Conservation (phyloP, 2,329 filamentous ascomycete genomes). For the Blastomyces silverae region DNA sequence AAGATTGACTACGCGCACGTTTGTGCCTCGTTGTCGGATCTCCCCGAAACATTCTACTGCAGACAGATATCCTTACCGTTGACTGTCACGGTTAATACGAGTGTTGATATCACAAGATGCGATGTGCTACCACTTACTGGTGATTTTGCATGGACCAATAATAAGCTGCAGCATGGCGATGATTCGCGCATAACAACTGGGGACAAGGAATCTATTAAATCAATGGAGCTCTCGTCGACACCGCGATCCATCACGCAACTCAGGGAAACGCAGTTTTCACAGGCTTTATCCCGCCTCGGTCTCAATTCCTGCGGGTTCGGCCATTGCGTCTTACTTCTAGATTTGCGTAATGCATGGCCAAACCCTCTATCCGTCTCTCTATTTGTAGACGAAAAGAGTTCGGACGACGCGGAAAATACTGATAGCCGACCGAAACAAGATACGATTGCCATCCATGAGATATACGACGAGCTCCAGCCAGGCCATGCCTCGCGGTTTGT, state of each 20-base stretch:
- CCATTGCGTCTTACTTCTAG: slow-evolving; percentile 72
- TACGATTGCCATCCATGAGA: slow-evolving; percentile 29
- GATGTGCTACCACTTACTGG: slow-evolving; percentile 70
- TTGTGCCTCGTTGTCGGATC: slow-evolving; percentile 60
- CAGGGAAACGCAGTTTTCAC: slow-evolving; percentile 41
- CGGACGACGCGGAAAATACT: slow-evolving; percentile 13
- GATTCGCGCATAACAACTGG: background rate
- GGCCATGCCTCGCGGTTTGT: slow-evolving; percentile 65
- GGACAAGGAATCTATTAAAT: slow-evolving; percentile 16
- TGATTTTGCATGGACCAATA: slow-evolving; percentile 58
- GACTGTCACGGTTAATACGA: slow-evolving; percentile 85
- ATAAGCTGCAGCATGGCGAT: slow-evolving; percentile 23
- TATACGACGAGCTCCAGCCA: slow-evolving; percentile 48
- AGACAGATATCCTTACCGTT: slow-evolving; percentile 73
- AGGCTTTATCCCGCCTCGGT: slow-evolving; percentile 40
- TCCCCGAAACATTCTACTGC: slow-evolving; percentile 71
- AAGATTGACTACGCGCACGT: slow-evolving; percentile 82
- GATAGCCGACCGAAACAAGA: slow-evolving; percentile 24
- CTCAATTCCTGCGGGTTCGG: slow-evolving; percentile 46
- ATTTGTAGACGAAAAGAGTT: slow-evolving; percentile 36
- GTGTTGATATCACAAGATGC: slow-evolving; percentile 71
- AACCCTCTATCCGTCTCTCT: slow-evolving; percentile 65
- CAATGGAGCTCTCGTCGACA: slow-evolving; percentile 4
- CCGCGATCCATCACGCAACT: slow-evolving; percentile 19
- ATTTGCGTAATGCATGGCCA: slow-evolving; percentile 86